Base-by-base conservation (phyloP, 768 basidiomycete genomes). In the Tremella mesenterica region DNA sequence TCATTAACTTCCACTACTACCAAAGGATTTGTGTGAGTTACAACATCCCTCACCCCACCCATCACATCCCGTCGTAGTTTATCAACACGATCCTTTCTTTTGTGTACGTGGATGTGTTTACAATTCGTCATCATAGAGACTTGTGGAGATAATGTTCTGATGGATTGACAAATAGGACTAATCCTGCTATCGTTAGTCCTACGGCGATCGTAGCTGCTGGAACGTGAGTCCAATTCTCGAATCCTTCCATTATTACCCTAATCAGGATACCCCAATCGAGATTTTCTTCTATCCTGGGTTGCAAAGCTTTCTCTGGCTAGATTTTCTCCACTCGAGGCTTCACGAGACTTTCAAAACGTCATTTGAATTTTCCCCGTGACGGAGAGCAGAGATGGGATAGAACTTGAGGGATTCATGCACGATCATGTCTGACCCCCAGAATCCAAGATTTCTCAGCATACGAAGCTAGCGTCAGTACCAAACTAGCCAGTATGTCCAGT, bases 381-480 rank as follows among this genome's bases (percentile, higher is more conserved):
- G 31, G 21, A 4, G 16, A 28, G 20, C 5, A 20, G 48, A 20
- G 13, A 48, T 48, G n/a, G 4, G 26, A 18, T 30, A 18, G 10
- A n/a, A n/a, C 47, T 30, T 8, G 4, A 48, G 45, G 8, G 13
- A 29, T 29, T 7, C 8, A 14, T 6, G 12, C 12, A 16, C 3
- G 48, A 50, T 16, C 16, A 34, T n/a, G 8, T 12, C 36, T 25
- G 26, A 43, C 23, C 8, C 33, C 5, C 50, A 51, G 50, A 13
- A 51, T 51, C 26, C 18, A 8, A 9, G 36, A 51, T 21, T 51
- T 41, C 26, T 41, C 36, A 18, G 5, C 27, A 18, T 51, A 51
- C 38, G 38, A 51, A 41, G 21, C 50, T 2, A 30, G 27, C 33
- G 50, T 51, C 36, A 51, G 23, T 20, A 41, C 50, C 38, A 41